A percentile compares a stretch with the other conserved stretches of the same genome.
Conservation (phyloP, 2,329 filamentous ascomycete genomes). For the Aspergillus sp. region DNA sequence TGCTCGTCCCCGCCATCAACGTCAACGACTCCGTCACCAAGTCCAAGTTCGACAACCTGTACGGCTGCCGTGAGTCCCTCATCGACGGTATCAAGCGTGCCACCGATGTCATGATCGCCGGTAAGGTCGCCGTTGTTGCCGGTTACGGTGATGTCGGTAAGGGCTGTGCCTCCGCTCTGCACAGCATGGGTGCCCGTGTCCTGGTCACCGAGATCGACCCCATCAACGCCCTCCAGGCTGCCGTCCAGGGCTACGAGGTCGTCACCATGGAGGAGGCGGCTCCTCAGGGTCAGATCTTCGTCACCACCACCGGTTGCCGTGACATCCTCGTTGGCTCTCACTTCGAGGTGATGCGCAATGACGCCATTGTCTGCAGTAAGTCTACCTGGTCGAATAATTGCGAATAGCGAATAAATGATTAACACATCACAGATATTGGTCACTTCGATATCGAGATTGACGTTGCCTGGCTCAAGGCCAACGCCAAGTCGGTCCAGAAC, state of each 20-base stretch:
- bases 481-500: constrained; percentile 89
- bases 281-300: constrained; percentile 88
- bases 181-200: constrained; percentile 96
- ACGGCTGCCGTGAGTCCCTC: constrained; percentile 98
- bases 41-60: constrained; percentile 99
- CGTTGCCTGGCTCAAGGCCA: constrained; percentile 98
- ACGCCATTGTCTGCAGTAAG: constrained; percentile 96
- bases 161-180: constrained; percentile 93
- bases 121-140: constrained; percentile 96
- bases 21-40: constrained; percentile 99
- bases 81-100: constrained; percentile 99
- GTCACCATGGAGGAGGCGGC: constrained; percentile 98
- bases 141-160: constrained; percentile 99
- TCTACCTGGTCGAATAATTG: constrained; percentile 18
- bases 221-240: constrained; percentile 99
- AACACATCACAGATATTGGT: constrained; percentile 71
- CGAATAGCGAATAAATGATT: background rate
- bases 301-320: constrained; percentile 98
- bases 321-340: constrained; percentile 91
- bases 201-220: constrained; percentile 96
- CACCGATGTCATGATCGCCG: constrained; percentile 99
- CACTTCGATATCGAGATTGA: constrained; percentile 99
- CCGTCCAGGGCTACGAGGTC: constrained; percentile 95
- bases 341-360: constrained; percentile 94
- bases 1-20: constrained; percentile 95